Conservation (phyloP, 163 green algal genomes). For the Chloroidium sp. region DNA sequence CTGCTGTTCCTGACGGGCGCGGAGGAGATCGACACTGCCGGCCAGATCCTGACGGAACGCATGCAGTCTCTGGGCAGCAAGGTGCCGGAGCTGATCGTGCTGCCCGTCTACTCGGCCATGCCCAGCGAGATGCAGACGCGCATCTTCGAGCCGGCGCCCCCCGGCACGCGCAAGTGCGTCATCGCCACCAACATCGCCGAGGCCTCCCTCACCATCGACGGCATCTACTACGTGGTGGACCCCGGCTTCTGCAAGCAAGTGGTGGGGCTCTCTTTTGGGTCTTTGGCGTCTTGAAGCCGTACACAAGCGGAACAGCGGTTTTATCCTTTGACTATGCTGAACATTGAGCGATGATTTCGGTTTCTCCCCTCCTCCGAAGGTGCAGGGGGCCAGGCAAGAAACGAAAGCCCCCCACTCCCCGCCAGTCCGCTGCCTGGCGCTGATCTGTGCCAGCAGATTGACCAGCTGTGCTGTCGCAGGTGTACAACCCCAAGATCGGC, state of each 20-base stretch:
- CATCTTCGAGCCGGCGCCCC: conserved; percentile 93
- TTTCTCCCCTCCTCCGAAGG: too few species aligned
- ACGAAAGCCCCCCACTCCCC: too few species aligned
- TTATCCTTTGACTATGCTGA: too few species aligned
- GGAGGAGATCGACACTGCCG: conserved; percentile 93
- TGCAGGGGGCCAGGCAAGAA: too few species aligned
- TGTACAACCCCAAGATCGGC: conserved; percentile 87
- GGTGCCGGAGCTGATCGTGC: conserved; percentile 92
- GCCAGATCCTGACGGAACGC: conserved; percentile 86
- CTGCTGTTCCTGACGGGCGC: conserved; percentile 96
- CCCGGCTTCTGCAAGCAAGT: conserved; percentile 95
- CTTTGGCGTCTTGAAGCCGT: conserved; percentile 16
- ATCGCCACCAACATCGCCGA: conserved; percentile 94
- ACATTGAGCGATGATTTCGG: too few species aligned
- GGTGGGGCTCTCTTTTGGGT: conserved; percentile 25
- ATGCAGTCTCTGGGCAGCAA: conserved; percentile 85
- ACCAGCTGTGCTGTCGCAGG: conserved; percentile 20
- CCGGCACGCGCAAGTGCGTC: conserved; percentile 78
- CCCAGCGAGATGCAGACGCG: conserved; percentile 89
- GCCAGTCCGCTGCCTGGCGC: too few species aligned
- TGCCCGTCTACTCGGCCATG: conserved; percentile 90
- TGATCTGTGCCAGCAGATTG: background rate
- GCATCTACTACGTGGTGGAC: conserved; percentile 96
- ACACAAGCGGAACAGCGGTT: background rate
- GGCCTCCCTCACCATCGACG: conserved; percentile 94